Evolutionary conservation across 208 protist genomes (phyloP), one percentile per base, ranked within the genome.

Genomic region (Leishmania arabica): DNA sequence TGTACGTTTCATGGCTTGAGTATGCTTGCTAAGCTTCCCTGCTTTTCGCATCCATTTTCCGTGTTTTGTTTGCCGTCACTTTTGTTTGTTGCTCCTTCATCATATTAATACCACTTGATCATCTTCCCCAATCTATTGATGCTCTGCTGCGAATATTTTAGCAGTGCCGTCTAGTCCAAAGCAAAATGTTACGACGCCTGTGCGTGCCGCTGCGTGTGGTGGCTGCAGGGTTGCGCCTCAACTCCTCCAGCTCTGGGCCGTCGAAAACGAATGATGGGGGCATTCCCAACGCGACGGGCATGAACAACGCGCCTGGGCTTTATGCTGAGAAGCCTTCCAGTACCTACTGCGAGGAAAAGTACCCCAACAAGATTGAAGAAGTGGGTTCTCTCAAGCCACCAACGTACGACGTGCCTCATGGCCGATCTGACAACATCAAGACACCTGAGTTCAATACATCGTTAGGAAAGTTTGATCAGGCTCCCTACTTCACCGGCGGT

Each of bases 391-490:
- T 91, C 17, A 65, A 83, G 45, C 71, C 86, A 8, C 58, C 75
- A 27, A 75, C 78, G 40, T 77, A 81, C 6, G 88, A 91, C 45
- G 89, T 90, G 54, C 89, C 89, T 1, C 88, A 86, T 19, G 90
- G 87, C 45, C 83, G 86, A 24, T 93, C 90, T 73, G 92, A 97
- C 76, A 94, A 95, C 80, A 83, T 97, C 45, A 94, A 95, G 70
- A 80, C 80, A 37, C 90, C 90, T 11, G 90, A 97, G 76, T 96
- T 91, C 79, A 84, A 91, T 75, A 97, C 94, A 11, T 93, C 89
- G 42, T 77, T 91, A 62, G 94, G 94, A 70, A 94, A 96, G 51
- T 97, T 96, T 86, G 91, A 97, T 80, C 85, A 91, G 58, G 92
- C 92, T 21, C 94, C 94, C 31, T 95, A 94, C 74, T 95, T 96